Conservation (phyloP, 2,329 filamentous ascomycete genomes). For the Botrytis medusae region DNA sequence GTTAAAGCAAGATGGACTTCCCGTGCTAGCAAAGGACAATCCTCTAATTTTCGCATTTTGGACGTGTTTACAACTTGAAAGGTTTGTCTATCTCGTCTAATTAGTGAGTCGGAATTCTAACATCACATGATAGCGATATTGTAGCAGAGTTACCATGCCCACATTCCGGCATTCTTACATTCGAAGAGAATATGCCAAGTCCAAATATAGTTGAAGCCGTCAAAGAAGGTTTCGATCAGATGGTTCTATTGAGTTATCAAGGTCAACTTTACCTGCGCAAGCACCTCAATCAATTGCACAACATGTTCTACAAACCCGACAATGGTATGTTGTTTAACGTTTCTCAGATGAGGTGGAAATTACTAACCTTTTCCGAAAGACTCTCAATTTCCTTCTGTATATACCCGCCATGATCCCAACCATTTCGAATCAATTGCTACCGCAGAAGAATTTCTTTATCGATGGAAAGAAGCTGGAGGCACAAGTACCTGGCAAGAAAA, state of each 20-base stretch:
- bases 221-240: constrained; percentile 46
- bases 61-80: constrained; percentile 92
- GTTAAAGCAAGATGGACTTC: constrained; percentile 34
- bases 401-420: constrained; percentile 25
- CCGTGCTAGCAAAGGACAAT: constrained; percentile 50
- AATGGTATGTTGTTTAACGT: constrained; percentile 27
- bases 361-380: constrained; percentile 37
- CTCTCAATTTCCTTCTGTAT: constrained; percentile 29
- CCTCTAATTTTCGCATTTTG: constrained; percentile 78
- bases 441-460: constrained; percentile 40
- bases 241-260: constrained; percentile 59
- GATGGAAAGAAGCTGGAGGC: constrained; percentile 13
- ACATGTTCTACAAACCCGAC: constrained; percentile 40
- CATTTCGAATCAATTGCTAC: constrained; percentile 50
- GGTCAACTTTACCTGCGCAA: constrained; percentile 65
- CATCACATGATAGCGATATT: constrained; percentile 64
- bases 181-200: constrained; percentile 64
- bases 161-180: constrained; percentile 60
- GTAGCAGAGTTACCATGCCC: constrained; percentile 76
- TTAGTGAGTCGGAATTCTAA: constrained; percentile 22
- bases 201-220: constrained; percentile 55
- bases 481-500: constrained; percentile 51
- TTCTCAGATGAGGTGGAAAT: constrained; percentile 49
- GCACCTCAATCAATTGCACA: constrained; percentile 62
- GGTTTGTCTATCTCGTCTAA: constrained; percentile 49